A percentile compares a stretch with the other conserved stretches of the same genome.
Evolutionary conservation across 2,329 filamentous ascomycete genomes (phyloP).

Genomic region (Fonsecaea erecta): DNA sequence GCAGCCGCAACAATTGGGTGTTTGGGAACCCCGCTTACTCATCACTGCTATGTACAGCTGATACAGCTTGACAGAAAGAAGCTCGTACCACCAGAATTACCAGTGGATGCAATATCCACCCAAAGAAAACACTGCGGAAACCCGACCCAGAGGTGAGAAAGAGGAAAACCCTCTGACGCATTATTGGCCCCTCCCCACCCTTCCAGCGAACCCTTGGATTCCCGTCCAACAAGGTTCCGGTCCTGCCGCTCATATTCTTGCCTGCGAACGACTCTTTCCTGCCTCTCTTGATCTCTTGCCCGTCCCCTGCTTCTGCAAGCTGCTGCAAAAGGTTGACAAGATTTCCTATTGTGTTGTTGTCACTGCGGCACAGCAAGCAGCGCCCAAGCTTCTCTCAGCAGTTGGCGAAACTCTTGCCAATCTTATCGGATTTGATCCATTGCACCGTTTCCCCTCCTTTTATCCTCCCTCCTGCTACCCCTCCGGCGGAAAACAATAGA

Average conservation of each 20-base stretch:
- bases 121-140: not conserved
- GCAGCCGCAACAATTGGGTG: not conserved
- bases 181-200: not conserved
- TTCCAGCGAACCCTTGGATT: not conserved
- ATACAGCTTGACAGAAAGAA: too few species aligned
- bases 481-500: not conserved
- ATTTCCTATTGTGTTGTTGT: constrained; percentile 8
- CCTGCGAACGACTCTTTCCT: not conserved
- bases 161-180: not conserved
- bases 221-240: not conserved
- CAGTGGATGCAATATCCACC: not conserved
- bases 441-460: constrained; percentile 7
- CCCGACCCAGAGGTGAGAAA: too few species aligned
- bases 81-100: too few species aligned
- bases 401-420: constrained; percentile 1
- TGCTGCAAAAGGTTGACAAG: constrained; percentile 1
- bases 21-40: not conserved
- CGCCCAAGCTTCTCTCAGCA: not conserved
- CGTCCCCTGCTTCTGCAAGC: constrained; percentile 1
- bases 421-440: constrained; percentile 6
- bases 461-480: constrained; percentile 3
- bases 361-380: not conserved
- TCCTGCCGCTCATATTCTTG: constrained; percentile 3
- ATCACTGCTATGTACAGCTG: constrained; percentile 3
- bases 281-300: constrained; percentile 11